Base-by-base conservation (phyloP, 352 stramenopile species). In the Phytophthora ohioensis region DNA sequence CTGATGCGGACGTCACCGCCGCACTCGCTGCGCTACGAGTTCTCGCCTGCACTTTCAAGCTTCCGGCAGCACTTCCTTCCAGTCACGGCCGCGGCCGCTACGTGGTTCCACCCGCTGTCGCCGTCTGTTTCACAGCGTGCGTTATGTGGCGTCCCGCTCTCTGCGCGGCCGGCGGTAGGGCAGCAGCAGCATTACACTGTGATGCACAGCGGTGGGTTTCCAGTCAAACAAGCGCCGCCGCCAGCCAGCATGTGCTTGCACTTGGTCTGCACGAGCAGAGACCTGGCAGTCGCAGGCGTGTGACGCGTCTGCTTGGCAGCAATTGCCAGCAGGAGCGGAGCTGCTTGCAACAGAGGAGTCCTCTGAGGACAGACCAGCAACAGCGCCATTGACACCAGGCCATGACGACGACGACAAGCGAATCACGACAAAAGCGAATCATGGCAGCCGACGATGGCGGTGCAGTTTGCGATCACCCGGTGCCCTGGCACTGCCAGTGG, bases 61-160 rank as follows among this genome's bases (percentile, higher is more conserved):
- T 17, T 1, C 11, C 13, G 11, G 41, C n/a, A 46, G 5, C 41
- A 7, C 5, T 41, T n/a, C 27, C 13, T 45, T 32, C 17, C 13
- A 30, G 51, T 7, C 8, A 3, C 7, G 3, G 11, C 12, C 21
- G 41, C 10, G 8, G 30, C 39, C 35, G 57, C 42, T 43, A 67
- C 58, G 57, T 68, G 35, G 54, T 53, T 46, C 41, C 11, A 48
- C 27, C 43, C 34, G 49, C 35, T 38, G n/a, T 13, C 6, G 49
- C 36, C 60, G 39, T 53, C 31, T 71, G 63, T 63, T 69, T 54
- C 27, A 57, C 45, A 13, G 8, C 21, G 13, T 51, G 32, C 49
- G 65, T 62, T 62, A 63, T 68, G 58, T 73, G 65, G 51, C n/a
- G 31, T 63, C 65, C 65, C 65, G 65, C 65, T 72, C 65, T 72